Evolutionary conservation across 352 stramenopile species (phyloP).

Genomic region (Globisporangium alternatum): DNA sequence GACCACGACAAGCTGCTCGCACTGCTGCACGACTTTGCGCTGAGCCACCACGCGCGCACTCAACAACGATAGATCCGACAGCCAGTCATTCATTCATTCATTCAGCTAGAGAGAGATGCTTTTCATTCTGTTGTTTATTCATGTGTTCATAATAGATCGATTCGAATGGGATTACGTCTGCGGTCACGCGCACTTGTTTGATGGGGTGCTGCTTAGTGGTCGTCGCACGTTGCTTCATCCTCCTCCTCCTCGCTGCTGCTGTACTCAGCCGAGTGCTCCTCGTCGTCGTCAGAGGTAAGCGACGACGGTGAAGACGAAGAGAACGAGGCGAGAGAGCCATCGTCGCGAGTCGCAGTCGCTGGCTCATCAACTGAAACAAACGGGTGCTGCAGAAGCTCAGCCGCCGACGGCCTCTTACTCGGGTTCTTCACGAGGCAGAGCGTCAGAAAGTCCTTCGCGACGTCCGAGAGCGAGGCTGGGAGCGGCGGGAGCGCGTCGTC

Average conservation of each 20-base stretch:
- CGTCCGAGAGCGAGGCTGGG: slow-evolving; percentile 35
- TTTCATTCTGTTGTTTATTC: background rate
- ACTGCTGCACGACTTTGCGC: slow-evolving; percentile 39
- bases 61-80: slow-evolving; percentile 4
- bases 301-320: slow-evolving; percentile 3
- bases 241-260: slow-evolving; percentile 18
- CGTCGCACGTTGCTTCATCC: background rate
- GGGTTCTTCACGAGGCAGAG: slow-evolving; percentile 68
- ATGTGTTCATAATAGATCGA: slow-evolving; percentile 14
- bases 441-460: slow-evolving; percentile 42
- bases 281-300: background rate
- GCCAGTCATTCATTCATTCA: background rate
- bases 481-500: slow-evolving; percentile 46
- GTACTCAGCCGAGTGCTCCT: slow-evolving; percentile 8
- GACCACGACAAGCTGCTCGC: slow-evolving; percentile 47
- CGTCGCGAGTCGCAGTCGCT: background rate
- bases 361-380: slow-evolving; percentile 21
- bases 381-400: slow-evolving; percentile 75
- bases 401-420: slow-evolving; percentile 67
- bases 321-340: slow-evolving; percentile 13
- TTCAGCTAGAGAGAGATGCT: background rate
- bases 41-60: slow-evolving; percentile 23
- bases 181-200: no score
- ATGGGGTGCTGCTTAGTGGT: no score
- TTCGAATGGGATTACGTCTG: slow-evolving; percentile 22